Evolutionary conservation across 2,329 filamentous ascomycete species (phyloP).

Genomic region (Leptographium flavum): DNA sequence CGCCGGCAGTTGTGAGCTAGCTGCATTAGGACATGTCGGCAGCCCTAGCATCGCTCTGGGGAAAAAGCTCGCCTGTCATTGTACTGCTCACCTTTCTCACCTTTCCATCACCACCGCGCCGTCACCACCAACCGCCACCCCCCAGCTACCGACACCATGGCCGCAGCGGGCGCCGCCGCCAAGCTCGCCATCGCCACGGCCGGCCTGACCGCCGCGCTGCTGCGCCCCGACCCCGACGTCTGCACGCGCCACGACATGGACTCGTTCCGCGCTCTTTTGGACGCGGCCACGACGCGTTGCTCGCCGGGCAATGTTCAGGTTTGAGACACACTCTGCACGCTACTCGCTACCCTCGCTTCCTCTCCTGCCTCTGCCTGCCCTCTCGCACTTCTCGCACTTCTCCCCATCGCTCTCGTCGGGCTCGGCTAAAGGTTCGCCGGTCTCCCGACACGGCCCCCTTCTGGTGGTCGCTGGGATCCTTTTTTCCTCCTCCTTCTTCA

Average conservation of each 20-base stretch:
- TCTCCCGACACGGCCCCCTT: conserved; percentile 9
- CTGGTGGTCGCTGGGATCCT: conserved; percentile 12
- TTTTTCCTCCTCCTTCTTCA: conserved; percentile 25
- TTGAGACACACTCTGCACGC: conserved; percentile 31
- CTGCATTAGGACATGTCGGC: neutral
- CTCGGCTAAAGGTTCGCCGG: conserved; percentile 21
- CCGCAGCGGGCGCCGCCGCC: conserved; percentile 44
- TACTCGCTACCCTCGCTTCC: conserved; percentile 8
- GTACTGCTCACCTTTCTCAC: too few species aligned
- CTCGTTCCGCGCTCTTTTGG: conserved; percentile 51
- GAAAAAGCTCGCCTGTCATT: too few species aligned
- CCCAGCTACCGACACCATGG: neutral
- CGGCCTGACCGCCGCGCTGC: conserved; percentile 57
- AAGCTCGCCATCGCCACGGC: conserved; percentile 68
- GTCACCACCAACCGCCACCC: neutral
- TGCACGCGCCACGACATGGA: conserved; percentile 56
- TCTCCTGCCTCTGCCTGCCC: conserved; percentile 3
- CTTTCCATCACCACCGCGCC: too few species aligned
- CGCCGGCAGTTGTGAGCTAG: neutral
- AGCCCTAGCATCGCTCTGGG: too few species aligned
- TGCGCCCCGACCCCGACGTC: conserved; percentile 59
- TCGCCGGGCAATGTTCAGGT: conserved; percentile 77
- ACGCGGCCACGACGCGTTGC: conserved; percentile 53
- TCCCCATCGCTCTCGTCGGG: conserved; percentile 3
- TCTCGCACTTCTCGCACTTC: conserved; percentile 10